Evolutionary conservation across 2,329 filamentous ascomycete genomes (phyloP), one percentile per base, ranked within the genome.

Genomic region (Neofusicoccum kwambonambiense): DNA sequence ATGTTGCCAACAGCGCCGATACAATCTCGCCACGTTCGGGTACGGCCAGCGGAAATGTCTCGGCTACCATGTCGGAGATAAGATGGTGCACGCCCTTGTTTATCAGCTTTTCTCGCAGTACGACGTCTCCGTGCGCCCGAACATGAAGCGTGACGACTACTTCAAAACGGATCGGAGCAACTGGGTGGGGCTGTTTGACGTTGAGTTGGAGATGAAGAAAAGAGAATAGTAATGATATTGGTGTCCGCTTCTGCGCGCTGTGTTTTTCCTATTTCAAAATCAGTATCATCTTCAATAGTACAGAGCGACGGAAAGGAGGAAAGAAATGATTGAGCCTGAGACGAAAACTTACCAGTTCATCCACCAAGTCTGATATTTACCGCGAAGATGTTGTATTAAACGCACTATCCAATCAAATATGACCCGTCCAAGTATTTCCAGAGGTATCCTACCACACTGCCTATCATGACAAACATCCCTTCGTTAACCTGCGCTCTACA

Each of bases 11-110:
- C 6, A 66, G 64, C 64, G 64, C 17, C 51, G 65, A 19, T 66
- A 66, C 27, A 66, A 66, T 13, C 47, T 66, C 17, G 42, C 34
- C 15, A 61, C 52, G 8, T 58, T 65, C 35, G 56, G 45, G 3
- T 66, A 64, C 22, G 65, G 65, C 22, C 17, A 62, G 44, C 44
- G 65, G 6, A 66, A 66, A 42, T 66, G 65, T 8, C 52, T 66
- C 2, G 65, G 65, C 5, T 49, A 64, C 15, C 27, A 61, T 11
- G 57, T 66, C 7, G 65, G 51, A 1, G 65, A 66, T 17, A 64
- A 56, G 31, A 44, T 61, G 61, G 34, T 66, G 31, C 62, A 61
- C 15, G 41, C 52, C 3, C 17, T 66, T 15, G 37, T 66, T 1
- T 37, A 47, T 9, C 61, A 66, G 22, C 52, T 66, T 17, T 52